Evolutionary conservation across 1,284 basidiomycete species (phyloP).

Genomic region (Anthracocystis panici-leucophaei): DNA sequence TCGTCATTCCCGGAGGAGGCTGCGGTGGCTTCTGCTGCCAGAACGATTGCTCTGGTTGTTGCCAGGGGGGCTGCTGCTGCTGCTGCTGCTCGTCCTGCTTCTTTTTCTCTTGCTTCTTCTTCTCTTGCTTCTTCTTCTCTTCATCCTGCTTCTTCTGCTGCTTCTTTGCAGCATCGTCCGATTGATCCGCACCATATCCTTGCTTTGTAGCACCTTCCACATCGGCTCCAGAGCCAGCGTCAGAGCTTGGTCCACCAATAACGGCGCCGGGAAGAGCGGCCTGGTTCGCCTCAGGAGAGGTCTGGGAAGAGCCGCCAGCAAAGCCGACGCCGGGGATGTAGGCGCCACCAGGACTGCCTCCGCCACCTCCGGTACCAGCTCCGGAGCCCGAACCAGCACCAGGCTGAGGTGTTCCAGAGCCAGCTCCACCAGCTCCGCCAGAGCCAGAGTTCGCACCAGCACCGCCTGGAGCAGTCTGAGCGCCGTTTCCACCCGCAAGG

Average conservation of each 20-base stretch:
- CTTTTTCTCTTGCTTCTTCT: slow-evolving; percentile 8
- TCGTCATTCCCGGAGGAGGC: no score
- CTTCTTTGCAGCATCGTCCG: slow-evolving; percentile 74
- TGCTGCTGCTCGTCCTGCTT: slow-evolving; percentile 7
- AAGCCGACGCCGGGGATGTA: slow-evolving; percentile 9
- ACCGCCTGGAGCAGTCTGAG: neutral
- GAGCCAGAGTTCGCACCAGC: neutral
- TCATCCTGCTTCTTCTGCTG: slow-evolving; percentile 75
- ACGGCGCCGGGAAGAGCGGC: neutral
- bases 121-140: slow-evolving; percentile 71
- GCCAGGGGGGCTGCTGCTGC: neutral
- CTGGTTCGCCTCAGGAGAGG: neutral
- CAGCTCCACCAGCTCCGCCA: neutral
- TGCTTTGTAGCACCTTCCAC: neutral
- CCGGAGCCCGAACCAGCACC: slow-evolving; percentile 1
- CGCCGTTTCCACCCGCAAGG: neutral
- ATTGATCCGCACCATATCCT: neutral
- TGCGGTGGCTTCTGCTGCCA: no score
- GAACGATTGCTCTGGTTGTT: no score
- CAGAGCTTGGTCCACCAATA: neutral
- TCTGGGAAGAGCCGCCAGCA: neutral
- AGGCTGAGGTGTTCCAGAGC: neutral
- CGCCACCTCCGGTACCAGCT: slow-evolving; percentile 3
- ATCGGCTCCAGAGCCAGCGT: neutral
- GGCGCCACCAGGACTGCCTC: neutral